phyloP scores from a whole-genome alignment of 768 basidiomycete species.

The Hortiboletus campestris region DNA sequence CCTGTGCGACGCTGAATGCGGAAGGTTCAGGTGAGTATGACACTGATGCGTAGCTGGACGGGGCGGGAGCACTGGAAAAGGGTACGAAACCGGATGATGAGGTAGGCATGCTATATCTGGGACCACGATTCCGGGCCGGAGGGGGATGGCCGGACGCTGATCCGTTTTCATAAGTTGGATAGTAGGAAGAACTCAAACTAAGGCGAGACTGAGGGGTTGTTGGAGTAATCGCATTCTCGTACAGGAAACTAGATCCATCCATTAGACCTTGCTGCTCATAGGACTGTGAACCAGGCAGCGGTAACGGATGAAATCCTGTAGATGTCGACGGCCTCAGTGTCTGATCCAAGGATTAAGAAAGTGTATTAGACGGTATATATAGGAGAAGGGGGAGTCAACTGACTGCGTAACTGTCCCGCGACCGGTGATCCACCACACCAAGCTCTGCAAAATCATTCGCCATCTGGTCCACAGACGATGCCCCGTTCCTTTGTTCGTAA shows the following conservation, averaged over 20 bases:
- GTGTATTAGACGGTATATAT: slow-evolving; percentile 12
- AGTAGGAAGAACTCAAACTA: slow-evolving; percentile 39
- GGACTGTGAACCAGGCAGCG: slow-evolving; percentile 34
- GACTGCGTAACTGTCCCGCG: slow-evolving; percentile 62
- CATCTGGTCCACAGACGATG: slow-evolving; percentile 50
- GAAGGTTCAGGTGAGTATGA: slow-evolving; percentile 35
- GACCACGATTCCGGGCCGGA: slow-evolving; percentile 42
- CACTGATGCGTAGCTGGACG: slow-evolving; percentile 37
- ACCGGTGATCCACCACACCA: slow-evolving; percentile 47
- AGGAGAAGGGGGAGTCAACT: slow-evolving; percentile 24
- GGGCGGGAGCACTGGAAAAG: slow-evolving; percentile 36
- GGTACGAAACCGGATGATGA: slow-evolving; percentile 71
- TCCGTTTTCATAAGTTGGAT: slow-evolving; percentile 45
- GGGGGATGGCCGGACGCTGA: slow-evolving; percentile 31
- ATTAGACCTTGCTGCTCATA: slow-evolving; percentile 38
- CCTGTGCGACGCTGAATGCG: slow-evolving; percentile 34
- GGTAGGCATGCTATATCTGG: slow-evolving; percentile 65
- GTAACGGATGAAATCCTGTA: slow-evolving; percentile 32
- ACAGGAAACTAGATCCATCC: slow-evolving; percentile 33
- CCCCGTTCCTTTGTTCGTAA: slow-evolving; percentile 55
- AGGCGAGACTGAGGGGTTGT: slow-evolving; percentile 35
- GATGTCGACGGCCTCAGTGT: slow-evolving; percentile 38
- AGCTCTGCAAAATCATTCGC: slow-evolving; percentile 67
- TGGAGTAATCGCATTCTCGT: slow-evolving; percentile 41
- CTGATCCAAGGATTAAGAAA: slow-evolving; percentile 34